phyloP scores from a whole-genome alignment of 2,329 filamentous ascomycete genomes.

The Fusarium tupiense region DNA sequence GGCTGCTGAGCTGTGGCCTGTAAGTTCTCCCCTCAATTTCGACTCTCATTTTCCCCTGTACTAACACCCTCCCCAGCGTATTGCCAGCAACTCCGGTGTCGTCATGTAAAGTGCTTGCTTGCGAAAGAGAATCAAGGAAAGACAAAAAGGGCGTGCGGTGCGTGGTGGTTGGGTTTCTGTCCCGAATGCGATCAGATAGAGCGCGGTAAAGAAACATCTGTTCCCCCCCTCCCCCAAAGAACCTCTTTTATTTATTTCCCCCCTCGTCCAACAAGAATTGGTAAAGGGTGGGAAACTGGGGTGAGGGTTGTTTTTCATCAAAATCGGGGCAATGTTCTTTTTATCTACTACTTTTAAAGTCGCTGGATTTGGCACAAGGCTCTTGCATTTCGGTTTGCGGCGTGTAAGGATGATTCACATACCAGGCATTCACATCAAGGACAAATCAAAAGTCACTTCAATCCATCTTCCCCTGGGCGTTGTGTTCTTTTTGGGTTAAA shows the following conservation, averaged over 20 bases:
- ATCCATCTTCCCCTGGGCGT: slow-evolving; percentile 30
- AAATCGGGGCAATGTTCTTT: slow-evolving; percentile 39
- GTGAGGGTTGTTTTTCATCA: slow-evolving; percentile 7
- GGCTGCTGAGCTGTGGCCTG: slow-evolving; percentile 99
- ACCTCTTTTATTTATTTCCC: slow-evolving; percentile 17
- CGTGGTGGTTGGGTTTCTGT: slow-evolving; percentile 43
- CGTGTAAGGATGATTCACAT: slow-evolving; percentile 62
- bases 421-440: slow-evolving; percentile 62
- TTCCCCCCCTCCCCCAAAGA: slow-evolving; percentile 34
- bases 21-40: slow-evolving; percentile 60
- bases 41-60: not conserved
- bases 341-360: slow-evolving; percentile 43
- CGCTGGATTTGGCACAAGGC: slow-evolving; percentile 55
- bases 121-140: slow-evolving; percentile 38
- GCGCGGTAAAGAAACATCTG: slow-evolving; percentile 39
- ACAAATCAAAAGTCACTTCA: slow-evolving; percentile 51
- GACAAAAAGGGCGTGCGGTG: slow-evolving; percentile 43
- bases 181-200: slow-evolving; percentile 49
- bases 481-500: slow-evolving; percentile 13
- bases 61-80: slow-evolving; percentile 74
- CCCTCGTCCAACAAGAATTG: not conserved
- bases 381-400: slow-evolving; percentile 63
- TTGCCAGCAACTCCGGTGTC: slow-evolving; percentile 99
- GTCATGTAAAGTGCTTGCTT: slow-evolving; percentile 84
- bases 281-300: slow-evolving; percentile 11